Evolutionary conservation across 208 protist genomes (phyloP), one percentile per base, ranked within the genome.

Genomic region (Plasmodiophora brassicae): DNA sequence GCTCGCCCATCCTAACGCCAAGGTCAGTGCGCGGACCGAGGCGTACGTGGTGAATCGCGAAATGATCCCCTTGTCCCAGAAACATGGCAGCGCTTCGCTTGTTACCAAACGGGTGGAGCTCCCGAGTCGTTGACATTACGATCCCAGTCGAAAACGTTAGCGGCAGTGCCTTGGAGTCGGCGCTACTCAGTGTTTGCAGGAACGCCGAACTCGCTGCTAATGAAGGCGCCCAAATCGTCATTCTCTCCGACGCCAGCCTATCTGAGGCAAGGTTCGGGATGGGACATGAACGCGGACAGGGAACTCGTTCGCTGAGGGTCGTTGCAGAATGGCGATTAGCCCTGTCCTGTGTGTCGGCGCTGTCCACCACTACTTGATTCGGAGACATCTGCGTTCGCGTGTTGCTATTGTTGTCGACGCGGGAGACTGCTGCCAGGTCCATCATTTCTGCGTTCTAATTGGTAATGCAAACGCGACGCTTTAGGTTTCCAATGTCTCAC

Each of bases 361-460:
- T 8, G 94, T 96, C 32, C 94, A 96, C 87, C 94, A 96, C 57
- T 89, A 94, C 87, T 90, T 96, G 35, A 84, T 96, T 38, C 45
- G 65, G 0, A 5, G 89, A 45, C 92, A 93, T 60, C 46, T 91
- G n/a, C 85, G 95, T 25, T 85, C 91, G n/a, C 86, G 92, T 28
- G 87, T 91, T 0, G 92, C 85, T 5, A 43, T 96, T n/a, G 65
- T 95, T 32, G 87, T 94, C 22, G 92, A 94, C 45, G 93, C 90
- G 10, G 94, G 85, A 0, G 93, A 95, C 53, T 90, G 92, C 0
- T 46, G 91, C 1, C 92, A 94, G 50, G 93, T 95, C n/a, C 85
- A 88, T 89, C 72, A 50, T 86, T 90, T 87, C 50, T 86, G 41
- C 89, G 78, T 85, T 88, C 89, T 57, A 88, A 87, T 22, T 93